Evolutionary conservation across 331 rosid species (phyloP).

Genomic region (Cydonia oblonga): DNA sequence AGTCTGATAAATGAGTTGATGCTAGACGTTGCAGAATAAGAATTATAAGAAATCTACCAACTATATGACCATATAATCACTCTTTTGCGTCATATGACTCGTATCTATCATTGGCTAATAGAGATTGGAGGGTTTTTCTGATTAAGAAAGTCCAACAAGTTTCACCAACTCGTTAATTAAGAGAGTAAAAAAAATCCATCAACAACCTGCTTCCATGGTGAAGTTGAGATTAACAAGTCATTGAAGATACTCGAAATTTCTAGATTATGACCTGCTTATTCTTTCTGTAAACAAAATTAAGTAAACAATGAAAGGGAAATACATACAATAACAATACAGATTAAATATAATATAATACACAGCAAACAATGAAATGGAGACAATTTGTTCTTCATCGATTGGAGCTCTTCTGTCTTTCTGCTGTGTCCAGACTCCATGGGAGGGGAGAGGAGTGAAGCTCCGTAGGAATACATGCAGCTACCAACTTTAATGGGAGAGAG

Average conservation of each 20-base stretch:
- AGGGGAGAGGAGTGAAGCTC: not conserved
- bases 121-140: not conserved
- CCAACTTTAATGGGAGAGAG: not conserved
- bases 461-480: not conserved
- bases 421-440: not conserved
- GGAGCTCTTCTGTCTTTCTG: not conserved
- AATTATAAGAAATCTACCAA: not conserved
- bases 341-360: not conserved
- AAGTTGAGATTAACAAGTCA: not conserved
- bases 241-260: not conserved
- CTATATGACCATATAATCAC: not conserved
- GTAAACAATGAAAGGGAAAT: not conserved
- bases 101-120: not conserved
- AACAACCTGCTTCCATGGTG: not conserved
- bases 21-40: too few relatives aligned
- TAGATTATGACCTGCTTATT: not conserved
- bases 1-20: too few relatives aligned
- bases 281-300: not conserved
- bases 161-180: not conserved
- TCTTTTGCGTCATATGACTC: not conserved
- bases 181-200: not conserved
- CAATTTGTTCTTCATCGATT: not conserved
- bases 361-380: not conserved
- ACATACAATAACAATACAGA: too few relatives aligned
- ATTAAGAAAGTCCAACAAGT: not conserved